A percentile compares a stretch with the other conserved stretches of the same genome.
phyloP scores from a whole-genome alignment of 2,329 filamentous ascomycete genomes.

The Harringtonia aguacate region DNA sequence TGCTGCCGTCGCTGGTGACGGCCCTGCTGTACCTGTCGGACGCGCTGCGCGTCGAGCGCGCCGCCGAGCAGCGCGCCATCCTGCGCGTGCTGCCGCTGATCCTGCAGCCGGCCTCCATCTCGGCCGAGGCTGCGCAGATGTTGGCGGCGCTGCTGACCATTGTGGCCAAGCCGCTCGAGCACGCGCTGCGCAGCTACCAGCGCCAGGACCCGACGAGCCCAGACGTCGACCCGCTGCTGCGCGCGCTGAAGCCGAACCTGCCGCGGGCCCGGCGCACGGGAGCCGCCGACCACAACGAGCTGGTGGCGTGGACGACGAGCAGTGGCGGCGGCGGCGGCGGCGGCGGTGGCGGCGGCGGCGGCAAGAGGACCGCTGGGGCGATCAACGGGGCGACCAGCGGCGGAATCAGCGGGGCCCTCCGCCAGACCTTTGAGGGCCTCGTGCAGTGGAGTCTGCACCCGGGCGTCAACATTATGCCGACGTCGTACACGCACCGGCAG shows the following conservation, averaged over 20 bases:
- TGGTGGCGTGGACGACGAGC: conserved; percentile 51
- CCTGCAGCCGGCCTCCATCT: conserved; percentile 58
- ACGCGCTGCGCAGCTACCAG: conserved; percentile 55
- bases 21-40: conserved; percentile 62
- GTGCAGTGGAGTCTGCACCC: conserved; percentile 56
- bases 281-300: conserved; percentile 52
- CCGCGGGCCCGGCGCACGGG: conserved; percentile 50
- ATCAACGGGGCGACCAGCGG: too few relatives aligned
- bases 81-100: conserved; percentile 64
- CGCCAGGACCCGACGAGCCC: conserved; percentile 55
- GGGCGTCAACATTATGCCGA: conserved; percentile 39
- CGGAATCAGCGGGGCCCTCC: conserved; percentile 45
- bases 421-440: conserved; percentile 50
- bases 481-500: conserved; percentile 63
- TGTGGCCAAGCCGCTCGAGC: conserved; percentile 57
- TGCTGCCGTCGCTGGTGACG: conserved; percentile 67
- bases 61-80: conserved; percentile 54
- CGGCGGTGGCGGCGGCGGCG: not conserved
- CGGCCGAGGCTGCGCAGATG: conserved; percentile 61
- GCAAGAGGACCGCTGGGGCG: conserved; percentile 25
- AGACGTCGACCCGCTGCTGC: conserved; percentile 58
- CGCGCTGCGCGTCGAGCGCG: conserved; percentile 56
- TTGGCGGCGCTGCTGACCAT: conserved; percentile 61
- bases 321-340: not conserved
- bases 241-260: conserved; percentile 51